Evolutionary conservation across 441 rosid species (phyloP).

Genomic region (Aquilaria agallochum): DNA sequence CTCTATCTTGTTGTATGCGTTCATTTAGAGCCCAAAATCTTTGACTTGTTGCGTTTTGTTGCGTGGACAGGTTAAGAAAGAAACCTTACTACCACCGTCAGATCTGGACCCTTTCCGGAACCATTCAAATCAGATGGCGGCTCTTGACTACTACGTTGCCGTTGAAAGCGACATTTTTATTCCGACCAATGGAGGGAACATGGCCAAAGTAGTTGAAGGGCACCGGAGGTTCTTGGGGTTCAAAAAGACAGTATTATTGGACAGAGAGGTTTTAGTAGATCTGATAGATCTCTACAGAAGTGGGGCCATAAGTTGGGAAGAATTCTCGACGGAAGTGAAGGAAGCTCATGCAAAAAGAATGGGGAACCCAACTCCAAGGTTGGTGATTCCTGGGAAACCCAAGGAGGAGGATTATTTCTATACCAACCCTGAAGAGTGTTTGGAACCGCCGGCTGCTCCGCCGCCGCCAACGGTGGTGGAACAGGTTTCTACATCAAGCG

Average conservation of each 20-base stretch:
- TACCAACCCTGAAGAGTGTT: slow-evolving; percentile 39
- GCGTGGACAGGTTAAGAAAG: slow-evolving; percentile 31
- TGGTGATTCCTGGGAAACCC: slow-evolving; percentile 30
- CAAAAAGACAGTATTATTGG: slow-evolving; percentile 31
- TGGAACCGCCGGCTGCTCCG: slow-evolving; percentile 5
- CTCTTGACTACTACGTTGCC: slow-evolving; percentile 34
- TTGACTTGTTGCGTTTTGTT: not conserved
- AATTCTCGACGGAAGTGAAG: slow-evolving; percentile 28
- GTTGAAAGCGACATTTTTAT: slow-evolving; percentile 30
- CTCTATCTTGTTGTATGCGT: no score
- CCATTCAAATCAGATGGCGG: slow-evolving; percentile 40
- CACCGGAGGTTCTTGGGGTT: slow-evolving; percentile 33
- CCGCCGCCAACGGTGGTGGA: not conserved
- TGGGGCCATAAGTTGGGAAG: slow-evolving; percentile 30
- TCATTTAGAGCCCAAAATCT: not conserved
- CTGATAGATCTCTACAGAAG: slow-evolving; percentile 26
- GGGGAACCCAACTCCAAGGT: slow-evolving; percentile 30
- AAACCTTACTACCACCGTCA: slow-evolving; percentile 28
- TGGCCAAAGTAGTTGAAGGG: slow-evolving; percentile 44
- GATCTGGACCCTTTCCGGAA: slow-evolving; percentile 31
- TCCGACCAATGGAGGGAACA: slow-evolving; percentile 39
- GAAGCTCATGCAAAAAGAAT: slow-evolving; percentile 26
- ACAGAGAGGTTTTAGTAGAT: slow-evolving; percentile 31
- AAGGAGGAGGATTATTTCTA: slow-evolving; percentile 45
- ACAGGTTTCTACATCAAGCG: no score